Evolutionary conservation across 495 filamentous ascomycete genomes (phyloP).

Genomic region (Evernia prunastri): DNA sequence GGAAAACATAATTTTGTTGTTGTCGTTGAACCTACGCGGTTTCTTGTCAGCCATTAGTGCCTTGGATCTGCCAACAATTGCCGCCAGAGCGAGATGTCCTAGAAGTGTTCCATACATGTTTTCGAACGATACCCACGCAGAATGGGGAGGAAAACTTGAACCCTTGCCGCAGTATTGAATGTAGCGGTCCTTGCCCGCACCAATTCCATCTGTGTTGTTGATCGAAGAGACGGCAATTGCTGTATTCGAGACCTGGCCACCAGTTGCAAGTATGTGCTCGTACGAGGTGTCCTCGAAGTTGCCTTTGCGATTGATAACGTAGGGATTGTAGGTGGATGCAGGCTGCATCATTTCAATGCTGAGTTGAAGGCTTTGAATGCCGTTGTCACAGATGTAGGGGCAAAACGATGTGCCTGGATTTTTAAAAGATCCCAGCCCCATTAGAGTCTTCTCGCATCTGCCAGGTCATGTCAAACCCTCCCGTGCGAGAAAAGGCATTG

Average conservation of each 20-base stretch:
- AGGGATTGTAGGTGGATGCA: not conserved
- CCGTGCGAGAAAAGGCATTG: not conserved
- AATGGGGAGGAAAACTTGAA: conserved; percentile 11
- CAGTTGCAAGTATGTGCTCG: not conserved
- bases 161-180: conserved; percentile 19
- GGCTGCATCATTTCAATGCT: not conserved
- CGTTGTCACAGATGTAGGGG: not conserved
- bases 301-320: not conserved
- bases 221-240: conserved; percentile 1
- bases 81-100: not conserved
- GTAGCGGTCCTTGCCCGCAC: conserved; percentile 11
- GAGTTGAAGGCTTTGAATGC: not conserved
- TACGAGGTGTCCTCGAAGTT: not conserved
- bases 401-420: not conserved
- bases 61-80: not conserved
- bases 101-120: conserved; percentile 10
- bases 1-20: conserved; percentile 35
- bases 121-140: conserved; percentile 22
- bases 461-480: not conserved
- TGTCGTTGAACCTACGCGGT: conserved; percentile 36
- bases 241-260: not conserved
- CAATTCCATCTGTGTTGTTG: conserved; percentile 11
- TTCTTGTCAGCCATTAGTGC: not conserved
- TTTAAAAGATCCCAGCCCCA: not conserved
- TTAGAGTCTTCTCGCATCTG: not conserved